Conservation (phyloP, 495 filamentous ascomycete genomes). For the Alectoria sarmentosa region DNA sequence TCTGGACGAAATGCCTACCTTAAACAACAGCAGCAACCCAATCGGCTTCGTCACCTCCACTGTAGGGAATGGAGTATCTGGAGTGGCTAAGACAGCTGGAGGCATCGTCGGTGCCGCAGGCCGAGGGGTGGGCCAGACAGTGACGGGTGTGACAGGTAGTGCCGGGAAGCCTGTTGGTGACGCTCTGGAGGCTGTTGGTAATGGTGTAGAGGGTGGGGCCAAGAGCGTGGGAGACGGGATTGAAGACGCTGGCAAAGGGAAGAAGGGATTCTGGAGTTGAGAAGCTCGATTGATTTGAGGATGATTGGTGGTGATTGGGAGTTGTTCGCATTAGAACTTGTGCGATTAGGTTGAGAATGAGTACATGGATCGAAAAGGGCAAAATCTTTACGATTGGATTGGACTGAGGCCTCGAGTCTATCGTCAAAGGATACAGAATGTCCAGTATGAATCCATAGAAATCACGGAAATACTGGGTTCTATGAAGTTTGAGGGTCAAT, state of each 20-base stretch:
- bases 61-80: slow-evolving; percentile 57
- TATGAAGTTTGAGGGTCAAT: not conserved
- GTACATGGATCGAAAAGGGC: not conserved
- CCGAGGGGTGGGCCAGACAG: slow-evolving; percentile 55
- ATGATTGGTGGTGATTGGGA: slow-evolving; percentile 56
- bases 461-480: no score
- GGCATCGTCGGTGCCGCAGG: slow-evolving; percentile 61
- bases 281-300: slow-evolving; percentile 52
- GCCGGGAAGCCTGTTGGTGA: slow-evolving; percentile 60
- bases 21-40: slow-evolving; percentile 23
- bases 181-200: slow-evolving; percentile 51
- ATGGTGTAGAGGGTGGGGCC: slow-evolving; percentile 57
- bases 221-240: slow-evolving; percentile 65
- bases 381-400: not conserved
- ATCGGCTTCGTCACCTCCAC: slow-evolving; percentile 45
- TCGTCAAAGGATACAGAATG: no score
- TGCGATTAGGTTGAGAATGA: not conserved
- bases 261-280: slow-evolving; percentile 54
- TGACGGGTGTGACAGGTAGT: slow-evolving; percentile 55
- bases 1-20: slow-evolving; percentile 15
- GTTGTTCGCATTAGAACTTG: not conserved
- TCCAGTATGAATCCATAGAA: no score
- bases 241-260: slow-evolving; percentile 64
- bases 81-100: slow-evolving; percentile 57
- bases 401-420: no score